Conservation (phyloP, 2,329 filamentous ascomycete genomes). For the Neophaeococcomyces mojaviensis region DNA sequence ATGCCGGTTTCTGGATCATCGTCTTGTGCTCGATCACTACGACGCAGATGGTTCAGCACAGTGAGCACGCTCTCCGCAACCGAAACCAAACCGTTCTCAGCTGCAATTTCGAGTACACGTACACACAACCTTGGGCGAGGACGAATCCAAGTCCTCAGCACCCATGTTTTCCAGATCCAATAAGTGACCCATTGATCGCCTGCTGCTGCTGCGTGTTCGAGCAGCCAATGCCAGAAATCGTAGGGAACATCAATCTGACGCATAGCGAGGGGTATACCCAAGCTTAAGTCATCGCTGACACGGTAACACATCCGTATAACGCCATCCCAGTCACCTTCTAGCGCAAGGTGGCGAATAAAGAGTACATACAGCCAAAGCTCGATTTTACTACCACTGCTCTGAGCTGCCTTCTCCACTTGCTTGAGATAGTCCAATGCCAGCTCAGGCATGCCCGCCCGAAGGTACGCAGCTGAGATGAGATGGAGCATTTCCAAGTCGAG, state of each 20-base stretch:
- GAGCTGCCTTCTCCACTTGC: background rate
- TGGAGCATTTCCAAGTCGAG: conserved; percentile 5
- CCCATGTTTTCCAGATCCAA: conserved; percentile 7
- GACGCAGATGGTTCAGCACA: background rate
- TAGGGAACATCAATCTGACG: conserved; percentile 4
- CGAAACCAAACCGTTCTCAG: background rate
- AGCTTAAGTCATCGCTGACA: background rate
- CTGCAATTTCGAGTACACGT: background rate
- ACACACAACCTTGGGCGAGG: background rate
- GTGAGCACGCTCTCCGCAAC: background rate
- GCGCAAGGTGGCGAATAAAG: background rate
- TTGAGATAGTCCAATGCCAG: conserved; percentile 5
- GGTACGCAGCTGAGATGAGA: background rate
- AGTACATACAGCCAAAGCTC: conserved; percentile 7
- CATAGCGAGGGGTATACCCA: conserved; percentile 4
- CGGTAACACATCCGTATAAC: conserved; percentile 5
- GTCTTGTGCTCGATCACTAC: background rate
- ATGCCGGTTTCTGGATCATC: background rate
- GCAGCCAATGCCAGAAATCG: conserved; percentile 5
- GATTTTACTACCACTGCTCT: background rate
- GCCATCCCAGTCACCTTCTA: conserved; percentile 2
- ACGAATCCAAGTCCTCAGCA: background rate
- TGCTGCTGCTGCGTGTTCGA: background rate
- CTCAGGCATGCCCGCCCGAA: conserved; percentile 3
- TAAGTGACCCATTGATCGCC: background rate